phyloP scores from a whole-genome alignment of 306 rosid genomes.

The Begonia fuchsioides region DNA sequence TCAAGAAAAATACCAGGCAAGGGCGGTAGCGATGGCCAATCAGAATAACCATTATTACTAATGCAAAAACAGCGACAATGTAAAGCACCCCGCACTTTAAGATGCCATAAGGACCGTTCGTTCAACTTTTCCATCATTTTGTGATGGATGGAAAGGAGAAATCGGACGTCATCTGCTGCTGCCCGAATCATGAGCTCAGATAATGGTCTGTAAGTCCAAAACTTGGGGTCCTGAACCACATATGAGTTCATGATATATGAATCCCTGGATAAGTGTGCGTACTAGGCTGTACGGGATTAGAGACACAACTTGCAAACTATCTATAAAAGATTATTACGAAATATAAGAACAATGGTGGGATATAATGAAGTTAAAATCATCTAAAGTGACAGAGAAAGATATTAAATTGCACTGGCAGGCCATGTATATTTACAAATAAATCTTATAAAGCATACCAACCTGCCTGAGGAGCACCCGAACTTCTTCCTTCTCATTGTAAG shows the following conservation, averaged over 20 bases:
- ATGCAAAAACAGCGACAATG: constrained; percentile 87
- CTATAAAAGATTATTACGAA: neutral
- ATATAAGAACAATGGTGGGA: neutral
- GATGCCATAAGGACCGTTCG: constrained; percentile 68
- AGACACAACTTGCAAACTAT: neutral
- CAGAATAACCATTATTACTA: constrained; percentile 36
- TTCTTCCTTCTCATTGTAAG: constrained; percentile 95
- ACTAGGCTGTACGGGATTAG: too few relatives aligned
- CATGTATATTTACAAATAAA: neutral
- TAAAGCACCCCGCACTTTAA: constrained; percentile 87
- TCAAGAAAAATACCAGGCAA: constrained; percentile 51
- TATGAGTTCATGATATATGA: neutral
- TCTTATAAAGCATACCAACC: constrained; percentile 37
- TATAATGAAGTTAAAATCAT: neutral
- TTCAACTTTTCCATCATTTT: constrained; percentile 77
- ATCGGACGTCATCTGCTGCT: constrained; percentile 96
- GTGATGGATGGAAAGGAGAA: constrained; percentile 76
- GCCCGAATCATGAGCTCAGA: constrained; percentile 89
- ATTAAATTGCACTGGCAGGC: neutral
- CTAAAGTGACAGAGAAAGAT: neutral
- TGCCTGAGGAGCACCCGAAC: constrained; percentile 83
- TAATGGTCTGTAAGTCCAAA: constrained; percentile 85
- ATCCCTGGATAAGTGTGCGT: too few relatives aligned
- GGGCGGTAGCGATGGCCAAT: constrained; percentile 81
- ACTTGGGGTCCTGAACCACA: constrained; percentile 64